A percentile compares a stretch with the other conserved stretches of the same genome.
Conservation (phyloP, 2,329 filamentous ascomycete species). For the Alternaria ventricosa region DNA sequence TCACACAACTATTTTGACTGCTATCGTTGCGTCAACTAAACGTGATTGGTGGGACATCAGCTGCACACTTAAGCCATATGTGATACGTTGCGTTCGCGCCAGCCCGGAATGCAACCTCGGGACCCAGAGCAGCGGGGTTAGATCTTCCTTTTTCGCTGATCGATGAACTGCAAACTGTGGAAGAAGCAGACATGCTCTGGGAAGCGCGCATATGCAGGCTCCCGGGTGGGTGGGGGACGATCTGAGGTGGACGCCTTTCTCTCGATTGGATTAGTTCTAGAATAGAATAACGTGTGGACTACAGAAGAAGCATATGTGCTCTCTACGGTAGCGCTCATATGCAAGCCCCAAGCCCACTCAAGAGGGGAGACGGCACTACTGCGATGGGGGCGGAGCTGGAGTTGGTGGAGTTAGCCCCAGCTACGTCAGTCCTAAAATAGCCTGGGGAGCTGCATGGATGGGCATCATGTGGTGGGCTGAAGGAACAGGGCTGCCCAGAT, state of each 20-base stretch:
- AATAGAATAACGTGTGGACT: too few species aligned
- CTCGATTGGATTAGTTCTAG: too few species aligned
- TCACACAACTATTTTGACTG: neutral
- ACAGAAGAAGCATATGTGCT: too few species aligned
- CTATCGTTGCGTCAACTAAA: neutral
- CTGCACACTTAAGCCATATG: too few species aligned
- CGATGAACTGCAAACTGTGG: neutral
- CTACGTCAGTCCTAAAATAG: constrained; percentile 18
- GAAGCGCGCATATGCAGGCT: neutral
- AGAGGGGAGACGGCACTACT: neutral
- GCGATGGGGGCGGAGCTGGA: neutral
- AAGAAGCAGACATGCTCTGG: neutral
- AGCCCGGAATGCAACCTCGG: neutral
- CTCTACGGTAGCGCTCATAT: too few species aligned
- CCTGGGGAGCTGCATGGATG: neutral
- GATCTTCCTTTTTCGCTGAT: neutral
- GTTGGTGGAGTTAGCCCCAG: neutral
- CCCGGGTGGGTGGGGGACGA: too few species aligned
- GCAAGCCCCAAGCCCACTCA: neutral
- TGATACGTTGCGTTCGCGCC: neutral
- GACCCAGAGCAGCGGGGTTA: neutral
- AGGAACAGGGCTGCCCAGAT: neutral
- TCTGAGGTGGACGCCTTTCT: too few species aligned
- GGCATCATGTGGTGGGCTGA: neutral
- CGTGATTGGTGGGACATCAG: neutral